Evolutionary conservation across 2,329 filamentous ascomycete species (phyloP).

Genomic region (Herpotrichia juniperi): DNA sequence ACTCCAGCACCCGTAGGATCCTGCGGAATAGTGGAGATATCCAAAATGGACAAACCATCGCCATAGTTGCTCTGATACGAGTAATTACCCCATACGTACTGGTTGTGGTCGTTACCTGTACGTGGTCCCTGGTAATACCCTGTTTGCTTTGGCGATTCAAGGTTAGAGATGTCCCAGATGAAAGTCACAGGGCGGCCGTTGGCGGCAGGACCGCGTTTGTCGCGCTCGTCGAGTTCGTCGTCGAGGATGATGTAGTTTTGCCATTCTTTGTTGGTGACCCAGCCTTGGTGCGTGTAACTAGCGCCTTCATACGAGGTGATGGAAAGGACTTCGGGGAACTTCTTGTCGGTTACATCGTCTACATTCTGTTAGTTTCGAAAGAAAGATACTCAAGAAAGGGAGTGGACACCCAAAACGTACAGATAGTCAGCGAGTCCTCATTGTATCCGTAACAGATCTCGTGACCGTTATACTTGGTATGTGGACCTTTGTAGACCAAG

Average conservation of each 20-base stretch:
- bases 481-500: conserved; percentile 60
- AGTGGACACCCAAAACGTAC: conserved; percentile 37
- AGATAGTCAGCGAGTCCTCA: conserved; percentile 59
- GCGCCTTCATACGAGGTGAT: conserved; percentile 60
- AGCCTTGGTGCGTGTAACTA: conserved; percentile 64
- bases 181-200: conserved; percentile 41
- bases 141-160: conserved; percentile 45
- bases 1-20: conserved; percentile 47
- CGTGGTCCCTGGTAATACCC: conserved; percentile 48
- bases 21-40: conserved; percentile 45
- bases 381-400: conserved; percentile 38
- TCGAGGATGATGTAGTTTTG: conserved; percentile 42
- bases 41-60: conserved; percentile 46
- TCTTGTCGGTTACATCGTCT: conserved; percentile 59
- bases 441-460: conserved; percentile 65
- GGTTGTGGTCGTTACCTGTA: conserved; percentile 51
- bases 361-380: conserved; percentile 46
- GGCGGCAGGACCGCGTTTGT: conserved; percentile 33
- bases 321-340: conserved; percentile 62
- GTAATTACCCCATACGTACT: conserved; percentile 48
- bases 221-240: conserved; percentile 41
- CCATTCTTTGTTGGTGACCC: conserved; percentile 52
- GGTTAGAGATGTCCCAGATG: conserved; percentile 41
- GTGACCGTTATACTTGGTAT: conserved; percentile 53
- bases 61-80: conserved; percentile 52